A percentile compares a stretch with the other conserved stretches of the same genome.
These are phyloP conservation scores for Cercis canadensis DNA, from an alignment of 306 rosid species.

Conservation along the genomic window DNA sequence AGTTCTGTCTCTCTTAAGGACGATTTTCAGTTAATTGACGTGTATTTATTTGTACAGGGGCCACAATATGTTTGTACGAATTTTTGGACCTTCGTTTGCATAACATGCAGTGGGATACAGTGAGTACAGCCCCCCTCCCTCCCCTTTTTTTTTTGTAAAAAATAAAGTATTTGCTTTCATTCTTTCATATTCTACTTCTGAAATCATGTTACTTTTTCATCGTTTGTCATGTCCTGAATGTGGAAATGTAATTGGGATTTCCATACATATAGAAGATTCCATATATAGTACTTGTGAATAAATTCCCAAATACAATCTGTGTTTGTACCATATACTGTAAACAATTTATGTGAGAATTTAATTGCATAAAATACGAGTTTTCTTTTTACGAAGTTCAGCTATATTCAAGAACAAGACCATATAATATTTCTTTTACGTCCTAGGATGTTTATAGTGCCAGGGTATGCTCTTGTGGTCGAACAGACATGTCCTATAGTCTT, in stretches of 20 bases:
- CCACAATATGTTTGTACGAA: slow-evolving; percentile 86
- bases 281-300: no score
- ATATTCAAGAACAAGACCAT: not conserved
- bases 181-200: slow-evolving; percentile 2
- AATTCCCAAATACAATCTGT: no score
- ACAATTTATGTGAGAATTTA: not conserved
- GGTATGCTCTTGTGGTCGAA: slow-evolving; percentile 11
- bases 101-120: slow-evolving; percentile 90
- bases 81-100: slow-evolving; percentile 78
- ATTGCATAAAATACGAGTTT: not conserved
- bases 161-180: not conserved
- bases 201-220: slow-evolving; percentile 1
- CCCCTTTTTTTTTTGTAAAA: slow-evolving; percentile 16
- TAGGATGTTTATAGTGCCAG: slow-evolving; percentile 6
- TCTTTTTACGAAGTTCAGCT: not conserved
- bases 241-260: slow-evolving; percentile 17
- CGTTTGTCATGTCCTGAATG: slow-evolving; percentile 3
- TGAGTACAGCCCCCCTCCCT: no score
- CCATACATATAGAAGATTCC: no score
- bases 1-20: slow-evolving; percentile 11
- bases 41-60: slow-evolving; percentile 56
- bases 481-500: no score
- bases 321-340: no score
- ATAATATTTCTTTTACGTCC: not conserved
- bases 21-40: not conserved